Conservation (phyloP, 306 rosid genomes). For the Pyrus communis region DNA sequence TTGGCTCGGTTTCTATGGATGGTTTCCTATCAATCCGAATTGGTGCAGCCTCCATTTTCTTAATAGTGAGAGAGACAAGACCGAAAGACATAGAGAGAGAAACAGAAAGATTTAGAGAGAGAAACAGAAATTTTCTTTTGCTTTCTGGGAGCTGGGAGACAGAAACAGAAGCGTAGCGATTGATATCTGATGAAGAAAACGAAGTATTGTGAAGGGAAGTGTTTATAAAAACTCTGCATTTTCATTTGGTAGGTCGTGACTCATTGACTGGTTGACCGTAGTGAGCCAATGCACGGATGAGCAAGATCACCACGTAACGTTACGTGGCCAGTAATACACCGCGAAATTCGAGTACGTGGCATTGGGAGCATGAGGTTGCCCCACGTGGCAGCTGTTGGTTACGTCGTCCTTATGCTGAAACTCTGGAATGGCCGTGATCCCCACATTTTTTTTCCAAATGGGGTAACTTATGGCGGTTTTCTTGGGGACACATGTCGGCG, state of each 20-base stretch:
- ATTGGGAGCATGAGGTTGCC: not conserved
- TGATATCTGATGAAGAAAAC: not conserved
- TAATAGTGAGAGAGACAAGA: no score
- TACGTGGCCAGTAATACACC: not conserved
- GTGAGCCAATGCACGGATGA: not conserved
- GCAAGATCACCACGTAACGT: not conserved
- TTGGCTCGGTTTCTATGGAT: conserved; percentile 71
- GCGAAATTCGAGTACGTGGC: not conserved
- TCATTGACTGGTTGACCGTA: not conserved
- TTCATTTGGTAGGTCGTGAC: not conserved
- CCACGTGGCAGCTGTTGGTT: not conserved
- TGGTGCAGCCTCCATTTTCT: not conserved
- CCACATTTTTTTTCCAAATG: not conserved
- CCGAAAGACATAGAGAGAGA: not conserved
- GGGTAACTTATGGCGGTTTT: not conserved
- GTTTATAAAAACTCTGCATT: not conserved
- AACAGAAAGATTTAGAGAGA: not conserved
- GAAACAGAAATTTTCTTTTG: not conserved
- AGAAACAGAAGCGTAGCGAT: not conserved
- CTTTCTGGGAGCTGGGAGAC: not conserved
- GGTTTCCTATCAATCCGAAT: conserved; percentile 34
- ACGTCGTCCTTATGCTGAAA: not conserved
- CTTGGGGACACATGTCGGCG: not conserved
- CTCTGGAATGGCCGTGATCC: not conserved
- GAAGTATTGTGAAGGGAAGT: not conserved